Evolutionary conservation across 257 asterid species (phyloP), one percentile per base, ranked within the genome.

Genomic region (Pogostemon cablin): DNA sequence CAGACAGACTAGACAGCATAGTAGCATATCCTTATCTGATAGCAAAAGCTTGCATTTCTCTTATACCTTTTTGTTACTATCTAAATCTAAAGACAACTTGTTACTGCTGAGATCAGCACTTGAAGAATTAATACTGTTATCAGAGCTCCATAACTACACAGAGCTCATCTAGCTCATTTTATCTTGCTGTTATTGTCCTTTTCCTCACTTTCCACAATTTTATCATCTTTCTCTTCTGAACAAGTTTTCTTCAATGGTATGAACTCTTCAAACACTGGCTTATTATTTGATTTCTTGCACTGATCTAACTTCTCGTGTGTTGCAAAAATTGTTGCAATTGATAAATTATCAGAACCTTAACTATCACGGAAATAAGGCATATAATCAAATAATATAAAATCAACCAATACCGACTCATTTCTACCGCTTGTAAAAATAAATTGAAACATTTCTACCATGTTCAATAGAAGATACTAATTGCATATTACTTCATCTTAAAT

Each of bases 181-280:
- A 42, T 90, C 90, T 80, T 72, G 69, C 66, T 47, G 74, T 59
- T 73, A 41, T 53, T 49, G 6, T 80, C 90, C 17, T 15, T 15
- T 15, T 15, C 17, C 17, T 15, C 17, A 15, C 7, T 62, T 37
- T 12, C 44, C 72, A 78, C 84, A 40, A 49, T 80, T 65, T 65
- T 75, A 10, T 75, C 74, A 40, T 63, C 81, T 12, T 71, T 74
- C 46, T 80, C 88, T 25, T 82, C 85, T 4, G 10, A 20, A 47
- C 69, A 46, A 54, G 7, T 75, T 42, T 73, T 80, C 86, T 87
- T 86, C 75, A 89, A 41, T 4, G 96, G 96, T 6, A 91, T 85
- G 49, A 91, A 91, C 71, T 91, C 88, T 79, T 87, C 93, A 78
- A 89, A 72, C 6, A 91, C 89, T 6, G 95, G 98, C 73, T 77